phyloP scores from a whole-genome alignment of 495 filamentous ascomycete genomes.

The Daldinia loculata region DNA sequence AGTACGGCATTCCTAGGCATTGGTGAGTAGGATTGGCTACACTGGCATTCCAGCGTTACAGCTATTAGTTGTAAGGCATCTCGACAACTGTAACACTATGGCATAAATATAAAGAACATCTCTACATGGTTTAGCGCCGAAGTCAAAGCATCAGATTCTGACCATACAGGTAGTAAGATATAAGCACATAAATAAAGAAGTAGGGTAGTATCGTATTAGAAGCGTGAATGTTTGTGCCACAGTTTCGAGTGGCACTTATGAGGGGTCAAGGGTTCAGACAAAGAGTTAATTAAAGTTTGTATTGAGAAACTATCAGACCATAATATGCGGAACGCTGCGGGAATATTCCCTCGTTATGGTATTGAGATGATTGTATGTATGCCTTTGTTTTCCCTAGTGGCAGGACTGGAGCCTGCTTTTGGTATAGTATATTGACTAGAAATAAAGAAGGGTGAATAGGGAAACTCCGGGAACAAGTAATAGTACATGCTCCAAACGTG shows the following conservation, averaged over 20 bases:
- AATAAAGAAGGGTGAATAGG: neutral
- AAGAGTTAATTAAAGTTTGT: neutral
- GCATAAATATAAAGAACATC: neutral
- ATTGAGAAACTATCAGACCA: neutral
- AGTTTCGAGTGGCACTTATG: neutral
- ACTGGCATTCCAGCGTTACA: neutral
- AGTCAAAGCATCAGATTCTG: neutral
- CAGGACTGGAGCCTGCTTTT: neutral
- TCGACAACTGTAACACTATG: neutral
- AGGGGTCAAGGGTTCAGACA: neutral
- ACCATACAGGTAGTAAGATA: neutral
- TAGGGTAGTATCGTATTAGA: neutral
- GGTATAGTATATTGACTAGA: neutral
- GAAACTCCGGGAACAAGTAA: neutral
- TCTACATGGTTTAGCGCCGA: neutral
- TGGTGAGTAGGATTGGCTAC: neutral
- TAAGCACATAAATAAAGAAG: neutral
- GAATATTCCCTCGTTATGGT: neutral
- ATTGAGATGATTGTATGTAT: neutral
- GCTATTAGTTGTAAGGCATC: neutral
- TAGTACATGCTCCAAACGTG: neutral
- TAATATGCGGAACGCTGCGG: neutral
- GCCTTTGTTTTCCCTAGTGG: neutral
- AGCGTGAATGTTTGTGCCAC: neutral
- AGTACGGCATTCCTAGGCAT: neutral